Evolutionary conservation across 306 rosid species (phyloP), one percentile per base, ranked within the genome.

Genomic region (Rosa rugosa): DNA sequence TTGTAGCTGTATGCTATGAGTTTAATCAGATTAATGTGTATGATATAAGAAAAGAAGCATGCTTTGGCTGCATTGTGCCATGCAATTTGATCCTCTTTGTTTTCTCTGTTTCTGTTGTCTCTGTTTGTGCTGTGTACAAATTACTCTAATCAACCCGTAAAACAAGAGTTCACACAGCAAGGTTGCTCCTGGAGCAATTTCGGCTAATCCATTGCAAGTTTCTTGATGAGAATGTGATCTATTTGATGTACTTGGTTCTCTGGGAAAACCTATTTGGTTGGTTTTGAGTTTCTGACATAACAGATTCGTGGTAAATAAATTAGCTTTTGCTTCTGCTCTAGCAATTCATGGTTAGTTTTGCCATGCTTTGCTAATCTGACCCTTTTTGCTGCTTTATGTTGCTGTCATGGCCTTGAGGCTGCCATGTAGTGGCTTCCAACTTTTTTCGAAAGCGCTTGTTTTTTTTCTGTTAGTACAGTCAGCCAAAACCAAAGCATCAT

Each of bases 381-480:
- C 27, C 18, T 50, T 72, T 49, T 17, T 34, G 27, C 44, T 71
- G 42, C 60, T 47, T 47, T 41, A 77, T 53, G 75, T 54, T 66
- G 31, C 70, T 38, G 44, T 22, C 54, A 65, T 66, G 57, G 68
- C 71, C 54, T 42, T 74, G 68, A 51, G 69, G 70, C 25, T 44
- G 70, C n/a, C 63, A 44, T 80, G 8, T 31, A 42, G 65, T 23
- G 64, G 46, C 73, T 38, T 23, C 16, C 42, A 25, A 36, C 66
- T 71, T 46, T 78, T 69, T 13, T 65, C 34, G 49, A 70, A 64
- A 46, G 46, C 27, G 47, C 57, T n/a, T 62, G 31, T 70, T 74
- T 54, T 74, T 54, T 80, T 42, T 60, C 66, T 74, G 77, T 63
- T 66, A 44, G 78, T 80, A 56, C 56, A 66, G 82, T 74, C 88